These are phyloP conservation scores for Entoloma clypeatum DNA, from an alignment of 1,284 basidiomycete genomes.

Conservation along the genomic window DNA sequence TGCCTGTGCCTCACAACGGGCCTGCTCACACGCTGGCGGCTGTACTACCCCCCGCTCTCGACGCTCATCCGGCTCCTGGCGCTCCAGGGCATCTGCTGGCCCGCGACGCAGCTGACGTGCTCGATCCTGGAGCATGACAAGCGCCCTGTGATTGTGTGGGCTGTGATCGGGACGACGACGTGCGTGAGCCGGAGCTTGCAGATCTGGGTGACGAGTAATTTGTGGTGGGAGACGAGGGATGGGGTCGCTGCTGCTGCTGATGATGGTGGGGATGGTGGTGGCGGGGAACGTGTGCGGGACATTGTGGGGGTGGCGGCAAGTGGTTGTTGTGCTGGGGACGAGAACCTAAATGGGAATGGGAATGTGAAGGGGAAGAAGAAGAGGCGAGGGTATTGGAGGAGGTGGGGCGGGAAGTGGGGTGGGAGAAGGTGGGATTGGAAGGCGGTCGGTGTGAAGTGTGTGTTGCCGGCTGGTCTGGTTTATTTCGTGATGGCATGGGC, in stretches of 20 bases:
- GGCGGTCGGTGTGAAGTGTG: conserved; percentile 61
- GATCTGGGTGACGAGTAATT: conserved; percentile 84
- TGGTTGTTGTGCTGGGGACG: no score
- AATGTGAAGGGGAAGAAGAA: conserved; percentile 11
- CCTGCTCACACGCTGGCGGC: conserved; percentile 74
- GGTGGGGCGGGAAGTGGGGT: conserved; percentile 45
- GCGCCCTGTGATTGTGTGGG: conserved; percentile 75
- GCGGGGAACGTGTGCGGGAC: no score
- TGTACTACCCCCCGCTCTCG: conserved; percentile 77
- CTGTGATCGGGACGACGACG: conserved; percentile 78
- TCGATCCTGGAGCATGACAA: conserved; percentile 55
- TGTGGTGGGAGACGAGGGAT: conserved; percentile 43
- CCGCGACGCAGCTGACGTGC: conserved; percentile 77
- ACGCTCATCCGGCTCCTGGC: conserved; percentile 81
- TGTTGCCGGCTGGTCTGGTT: conserved; percentile 63
- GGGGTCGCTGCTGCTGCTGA: no score
- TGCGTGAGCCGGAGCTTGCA: conserved; percentile 69
- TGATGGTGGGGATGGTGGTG: conserved; percentile 9
- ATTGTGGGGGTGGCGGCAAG: no score
- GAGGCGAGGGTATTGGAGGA: conserved; percentile 33
- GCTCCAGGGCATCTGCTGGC: conserved; percentile 86
- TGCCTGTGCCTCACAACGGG: conserved; percentile 78
- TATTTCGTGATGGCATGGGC: conserved; percentile 82
- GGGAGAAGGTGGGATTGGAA: conserved; percentile 72
- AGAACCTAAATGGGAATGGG: conserved; percentile 7